Evolutionary conservation across 495 filamentous ascomycete species (phyloP).

Genomic region (Recurvomyces mirabilis): DNA sequence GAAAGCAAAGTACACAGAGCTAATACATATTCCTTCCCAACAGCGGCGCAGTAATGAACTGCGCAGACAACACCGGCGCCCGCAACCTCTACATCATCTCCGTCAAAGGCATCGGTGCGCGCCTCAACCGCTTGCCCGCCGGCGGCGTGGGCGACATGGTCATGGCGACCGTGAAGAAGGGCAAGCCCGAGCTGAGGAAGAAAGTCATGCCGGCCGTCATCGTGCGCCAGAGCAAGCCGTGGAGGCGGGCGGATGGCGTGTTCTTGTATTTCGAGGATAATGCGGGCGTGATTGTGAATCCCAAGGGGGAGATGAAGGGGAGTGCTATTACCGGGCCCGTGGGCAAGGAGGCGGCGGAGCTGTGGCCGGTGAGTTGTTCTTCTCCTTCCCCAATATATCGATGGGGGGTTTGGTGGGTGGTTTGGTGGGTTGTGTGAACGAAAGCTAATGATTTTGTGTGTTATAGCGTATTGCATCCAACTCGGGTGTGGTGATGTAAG

Average conservation of each 20-base stretch:
- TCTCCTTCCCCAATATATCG: too few relatives aligned
- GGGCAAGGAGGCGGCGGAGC: constrained; percentile 98
- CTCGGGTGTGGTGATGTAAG: constrained; percentile 99
- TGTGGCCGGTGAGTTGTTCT: constrained; percentile 76
- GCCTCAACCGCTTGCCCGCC: constrained; percentile 94
- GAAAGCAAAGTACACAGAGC: neutral
- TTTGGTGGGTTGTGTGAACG: too few relatives aligned
- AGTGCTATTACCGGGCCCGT: constrained; percentile 98
- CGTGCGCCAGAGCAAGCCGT: constrained; percentile 96
- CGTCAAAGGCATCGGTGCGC: constrained; percentile 97
- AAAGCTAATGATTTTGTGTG: too few relatives aligned
- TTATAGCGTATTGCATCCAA: constrained; percentile 94
- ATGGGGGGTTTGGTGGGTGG: too few relatives aligned
- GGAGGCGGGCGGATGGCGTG: constrained; percentile 92
- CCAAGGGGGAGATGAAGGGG: constrained; percentile 99
- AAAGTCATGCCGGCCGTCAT: constrained; percentile 99
- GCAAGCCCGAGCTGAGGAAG: constrained; percentile 98
- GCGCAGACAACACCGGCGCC: constrained; percentile 96
- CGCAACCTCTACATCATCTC: constrained; percentile 99
- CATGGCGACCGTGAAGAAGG: constrained; percentile 99
- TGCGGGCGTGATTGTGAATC: constrained; percentile 99
- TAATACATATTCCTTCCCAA: constrained; percentile 25
- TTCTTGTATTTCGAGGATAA: constrained; percentile 99
- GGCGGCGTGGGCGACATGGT: constrained; percentile 99
- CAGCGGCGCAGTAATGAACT: constrained; percentile 93